A percentile compares a stretch with the other conserved stretches of the same genome.
Evolutionary conservation across 805 yeast genomes (phyloP).

Genomic region (Kodamaea kaohsiungensis): DNA sequence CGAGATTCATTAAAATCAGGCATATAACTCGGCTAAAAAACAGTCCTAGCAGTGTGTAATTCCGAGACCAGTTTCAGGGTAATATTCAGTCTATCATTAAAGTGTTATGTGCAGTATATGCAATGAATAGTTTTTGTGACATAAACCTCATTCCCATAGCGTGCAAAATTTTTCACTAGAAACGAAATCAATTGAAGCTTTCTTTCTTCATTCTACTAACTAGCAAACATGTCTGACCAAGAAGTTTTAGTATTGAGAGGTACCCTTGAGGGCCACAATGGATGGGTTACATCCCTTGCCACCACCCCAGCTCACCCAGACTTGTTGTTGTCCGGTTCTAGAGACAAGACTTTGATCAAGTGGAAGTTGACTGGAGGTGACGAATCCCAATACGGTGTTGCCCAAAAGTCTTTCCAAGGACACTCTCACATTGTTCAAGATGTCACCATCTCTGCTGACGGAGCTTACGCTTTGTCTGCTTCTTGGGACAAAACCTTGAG

Average conservation of each 20-base stretch:
- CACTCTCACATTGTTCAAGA: slow-evolving; percentile 99
- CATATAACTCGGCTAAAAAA: slow-evolving; percentile 29
- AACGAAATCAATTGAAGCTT: not conserved
- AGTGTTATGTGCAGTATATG: not conserved
- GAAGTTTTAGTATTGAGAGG: slow-evolving; percentile 99
- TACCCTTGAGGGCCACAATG: slow-evolving; percentile 86
- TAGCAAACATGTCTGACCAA: slow-evolving; percentile 64
- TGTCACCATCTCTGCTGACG: slow-evolving; percentile 96
- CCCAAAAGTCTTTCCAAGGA: slow-evolving; percentile 95
- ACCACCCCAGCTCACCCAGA: slow-evolving; percentile 98
- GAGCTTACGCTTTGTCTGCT: slow-evolving; percentile 96
- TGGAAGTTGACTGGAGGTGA: slow-evolving; percentile 97
- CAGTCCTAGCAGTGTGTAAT: slow-evolving; percentile 39
- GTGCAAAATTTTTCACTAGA: slow-evolving; percentile 7
- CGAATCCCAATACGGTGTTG: slow-evolving; percentile 90
- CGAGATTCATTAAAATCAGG: not conserved
- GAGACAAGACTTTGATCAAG: slow-evolving; percentile 98
- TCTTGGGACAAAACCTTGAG: slow-evolving; percentile 99
- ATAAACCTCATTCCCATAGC: not conserved
- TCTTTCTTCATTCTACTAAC: not conserved
- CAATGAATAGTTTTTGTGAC: not conserved
- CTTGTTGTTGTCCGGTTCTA: slow-evolving; percentile 94
- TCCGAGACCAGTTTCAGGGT: slow-evolving; percentile 37
- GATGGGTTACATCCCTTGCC: slow-evolving; percentile 98
- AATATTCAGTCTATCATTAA: slow-evolving; percentile 18